Conservation (phyloP, 208 protist genomes). For the Crithidia acanthocephali region DNA sequence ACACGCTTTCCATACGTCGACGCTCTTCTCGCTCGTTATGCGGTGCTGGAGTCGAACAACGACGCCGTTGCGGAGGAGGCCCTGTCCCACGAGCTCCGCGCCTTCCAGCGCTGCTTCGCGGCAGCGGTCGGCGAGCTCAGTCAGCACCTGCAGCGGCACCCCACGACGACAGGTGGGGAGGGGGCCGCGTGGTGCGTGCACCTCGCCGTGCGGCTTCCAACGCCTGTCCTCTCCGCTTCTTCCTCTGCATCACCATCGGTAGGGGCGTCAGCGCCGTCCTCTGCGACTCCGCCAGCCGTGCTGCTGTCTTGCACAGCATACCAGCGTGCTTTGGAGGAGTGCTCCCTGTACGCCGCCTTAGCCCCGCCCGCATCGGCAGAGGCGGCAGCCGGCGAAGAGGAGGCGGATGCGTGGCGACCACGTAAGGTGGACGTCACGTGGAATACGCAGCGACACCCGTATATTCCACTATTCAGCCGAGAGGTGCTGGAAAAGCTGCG, state of each 20-base stretch:
- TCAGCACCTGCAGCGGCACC: constrained; percentile 38
- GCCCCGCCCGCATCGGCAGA: constrained; percentile 5
- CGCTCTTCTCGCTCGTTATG: constrained; percentile 33
- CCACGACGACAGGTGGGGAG: constrained; percentile 4
- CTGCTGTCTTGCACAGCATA: constrained; percentile 69
- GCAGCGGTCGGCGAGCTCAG: constrained; percentile 36
- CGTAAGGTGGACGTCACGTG: constrained; percentile 46
- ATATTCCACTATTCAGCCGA: constrained; percentile 71
- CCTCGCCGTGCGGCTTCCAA: constrained; percentile 46
- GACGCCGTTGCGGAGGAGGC: constrained; percentile 58
- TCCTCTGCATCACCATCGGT: neutral
- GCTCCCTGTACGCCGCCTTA: constrained; percentile 45
- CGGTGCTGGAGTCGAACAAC: constrained; percentile 41
- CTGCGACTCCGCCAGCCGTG: constrained; percentile 30
- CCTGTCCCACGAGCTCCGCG: constrained; percentile 52
- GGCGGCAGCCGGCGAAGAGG: neutral
- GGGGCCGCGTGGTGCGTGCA: constrained; percentile 60
- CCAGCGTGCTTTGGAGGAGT: constrained; percentile 65
- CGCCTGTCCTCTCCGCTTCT: neutral
- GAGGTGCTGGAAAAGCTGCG: constrained; percentile 56
- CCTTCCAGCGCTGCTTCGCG: constrained; percentile 36
- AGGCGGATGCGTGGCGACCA: neutral
- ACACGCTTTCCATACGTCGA: constrained; percentile 14
- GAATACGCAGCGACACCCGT: constrained; percentile 79
- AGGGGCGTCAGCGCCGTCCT: neutral